A percentile compares a stretch with the other conserved stretches of the same genome.
Conservation (phyloP, 352 stramenopile species). For the Pythium rishiriense region DNA sequence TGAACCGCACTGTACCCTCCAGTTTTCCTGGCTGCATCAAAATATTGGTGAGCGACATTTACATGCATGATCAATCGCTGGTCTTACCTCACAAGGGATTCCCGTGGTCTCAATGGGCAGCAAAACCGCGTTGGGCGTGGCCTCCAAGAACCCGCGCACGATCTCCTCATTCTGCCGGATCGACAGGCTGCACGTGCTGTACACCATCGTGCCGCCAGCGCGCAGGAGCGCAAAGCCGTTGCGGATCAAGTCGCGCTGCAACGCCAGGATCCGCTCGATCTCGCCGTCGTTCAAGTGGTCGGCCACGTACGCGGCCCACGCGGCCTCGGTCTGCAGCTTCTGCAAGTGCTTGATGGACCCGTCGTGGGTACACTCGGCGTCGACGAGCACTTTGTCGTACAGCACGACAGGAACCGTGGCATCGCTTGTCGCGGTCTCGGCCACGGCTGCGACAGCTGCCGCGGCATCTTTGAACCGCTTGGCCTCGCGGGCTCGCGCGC, state of each 20-base stretch:
- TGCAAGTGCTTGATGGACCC: constrained; percentile 90
- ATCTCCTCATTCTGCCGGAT: constrained; percentile 93
- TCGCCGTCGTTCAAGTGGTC: constrained; percentile 61
- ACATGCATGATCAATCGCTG: neutral
- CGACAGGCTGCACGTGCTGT: constrained; percentile 94
- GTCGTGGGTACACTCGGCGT: constrained; percentile 96
- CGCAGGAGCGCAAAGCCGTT: constrained; percentile 91
- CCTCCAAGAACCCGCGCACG: constrained; percentile 78
- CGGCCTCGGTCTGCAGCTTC: constrained; percentile 59
- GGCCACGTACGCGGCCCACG: constrained; percentile 78
- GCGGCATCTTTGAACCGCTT: constrained; percentile 38
- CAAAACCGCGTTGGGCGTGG: constrained; percentile 37
- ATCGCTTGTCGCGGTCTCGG: neutral
- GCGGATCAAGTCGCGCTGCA: constrained; percentile 61
- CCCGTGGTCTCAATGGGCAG: constrained; percentile 38
- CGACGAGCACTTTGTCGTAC: constrained; percentile 95
- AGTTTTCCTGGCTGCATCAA: constrained; percentile 34
- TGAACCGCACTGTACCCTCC: constrained; percentile 66
- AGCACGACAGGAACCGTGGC: constrained; percentile 17
- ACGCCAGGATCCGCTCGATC: constrained; percentile 54
- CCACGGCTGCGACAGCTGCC: neutral
- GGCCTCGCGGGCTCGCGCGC: constrained; percentile 51
- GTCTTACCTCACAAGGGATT: constrained; percentile 51
- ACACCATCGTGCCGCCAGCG: constrained; percentile 90
- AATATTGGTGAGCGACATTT: neutral